Base-by-base conservation (phyloP, 2,329 filamentous ascomycete genomes). In the Westerdykella sp. region DNA sequence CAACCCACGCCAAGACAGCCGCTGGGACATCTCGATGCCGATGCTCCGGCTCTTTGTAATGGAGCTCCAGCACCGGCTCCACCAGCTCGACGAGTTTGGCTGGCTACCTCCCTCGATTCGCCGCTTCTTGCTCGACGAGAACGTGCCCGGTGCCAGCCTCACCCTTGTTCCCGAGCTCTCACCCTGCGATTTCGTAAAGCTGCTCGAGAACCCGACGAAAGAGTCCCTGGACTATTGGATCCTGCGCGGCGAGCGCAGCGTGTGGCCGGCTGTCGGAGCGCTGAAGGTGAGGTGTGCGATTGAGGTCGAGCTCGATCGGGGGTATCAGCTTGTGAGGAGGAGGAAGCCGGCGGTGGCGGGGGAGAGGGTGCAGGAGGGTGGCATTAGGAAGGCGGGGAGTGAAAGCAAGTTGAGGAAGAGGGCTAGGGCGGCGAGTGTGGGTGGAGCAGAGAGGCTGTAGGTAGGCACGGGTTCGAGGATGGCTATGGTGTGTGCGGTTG, bases 211-310 rank as follows among this genome's bases (percentile, higher is more conserved):
- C 23, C 89, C 89, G 1, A 91, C 84, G 0, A 75, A 79, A 40
- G 80, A 84, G 46, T 83, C 80, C 7, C 71, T 96, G 3, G 81
- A 87, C 45, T 85, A 91, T 55, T 96, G 90, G 91, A 89, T 94
- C 42, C 67, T 82, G 25, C 77, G 84, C 42, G 91, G 91, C 1
- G 91, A 97, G 68, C 73, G 83, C 48, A 90, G 86, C 52, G 88
- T 95, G 0, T 97, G 91, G 90, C 91, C 90, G 0, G 87, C 88
- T 2, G 80, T 95, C 3, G 83, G 83, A 25, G 87, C 89, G 12
- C 68, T 97, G 48, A 84, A 84, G 55, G 83, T 95, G 6, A 74
- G 91, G 6, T 93, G 87, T 65, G 84, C 83, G 4, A 78, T 97
- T 6, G 91, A 97, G 66, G 84, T 89, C 43, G 89, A 95, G 62